phyloP scores from a whole-genome alignment of 2,329 filamentous ascomycete genomes.

The Talaromyces sp. region DNA sequence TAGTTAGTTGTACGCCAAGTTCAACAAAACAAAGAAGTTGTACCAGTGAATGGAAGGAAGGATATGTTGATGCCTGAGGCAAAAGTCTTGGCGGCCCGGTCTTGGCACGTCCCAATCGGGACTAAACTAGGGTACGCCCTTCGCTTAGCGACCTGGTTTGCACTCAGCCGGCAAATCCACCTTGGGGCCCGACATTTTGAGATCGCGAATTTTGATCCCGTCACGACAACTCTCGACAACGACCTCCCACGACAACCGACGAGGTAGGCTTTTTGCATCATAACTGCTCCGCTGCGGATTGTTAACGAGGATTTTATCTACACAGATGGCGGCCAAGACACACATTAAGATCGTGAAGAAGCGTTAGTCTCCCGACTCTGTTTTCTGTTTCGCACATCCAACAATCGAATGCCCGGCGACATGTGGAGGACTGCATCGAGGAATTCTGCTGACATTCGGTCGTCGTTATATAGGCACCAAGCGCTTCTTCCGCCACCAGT shows the following conservation, averaged over 20 bases:
- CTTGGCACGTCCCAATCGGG: conserved; percentile 8
- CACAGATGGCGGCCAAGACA: conserved; percentile 95
- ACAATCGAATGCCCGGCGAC: neutral
- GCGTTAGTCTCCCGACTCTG: conserved; percentile 53
- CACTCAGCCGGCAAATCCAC: conserved; percentile 19
- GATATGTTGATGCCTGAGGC: neutral
- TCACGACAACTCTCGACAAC: conserved; percentile 40
- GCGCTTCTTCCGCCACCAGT: conserved; percentile 96
- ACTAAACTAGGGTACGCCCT: conserved; percentile 12
- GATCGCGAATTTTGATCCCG: conserved; percentile 35
- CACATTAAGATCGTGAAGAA: conserved; percentile 99
- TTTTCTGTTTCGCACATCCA: conserved; percentile 34
- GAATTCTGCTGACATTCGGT: conserved; percentile 26
- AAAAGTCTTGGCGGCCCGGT: neutral
- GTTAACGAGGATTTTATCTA: conserved; percentile 7
- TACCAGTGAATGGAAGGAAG: no score
- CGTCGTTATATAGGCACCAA: conserved; percentile 65
- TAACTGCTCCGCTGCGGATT: neutral
- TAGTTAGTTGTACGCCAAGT: no score
- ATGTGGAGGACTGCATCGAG: conserved; percentile 16
- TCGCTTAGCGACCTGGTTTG: conserved; percentile 32
- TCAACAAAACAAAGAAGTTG: no score
- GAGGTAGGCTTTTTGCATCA: conserved; percentile 33
- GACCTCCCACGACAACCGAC: conserved; percentile 38
- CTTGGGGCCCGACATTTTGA: conserved; percentile 27